phyloP scores from a whole-genome alignment of 352 stramenopile genomes.

The Pythium periplocum region DNA sequence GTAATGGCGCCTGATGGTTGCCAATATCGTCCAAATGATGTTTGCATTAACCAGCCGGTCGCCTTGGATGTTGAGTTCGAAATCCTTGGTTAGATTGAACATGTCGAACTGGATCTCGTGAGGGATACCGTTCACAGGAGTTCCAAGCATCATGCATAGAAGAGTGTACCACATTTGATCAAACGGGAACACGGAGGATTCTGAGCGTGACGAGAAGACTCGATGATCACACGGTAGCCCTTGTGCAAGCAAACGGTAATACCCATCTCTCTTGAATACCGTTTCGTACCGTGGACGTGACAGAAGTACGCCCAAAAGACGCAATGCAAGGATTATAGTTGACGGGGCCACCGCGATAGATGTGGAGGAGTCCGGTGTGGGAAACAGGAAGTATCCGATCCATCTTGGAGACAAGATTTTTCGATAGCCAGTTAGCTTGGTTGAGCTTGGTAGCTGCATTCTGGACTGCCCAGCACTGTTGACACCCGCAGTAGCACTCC shows the following conservation, averaged over 20 bases:
- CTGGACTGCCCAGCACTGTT: conserved; percentile 19
- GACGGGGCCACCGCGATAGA: conserved; percentile 29
- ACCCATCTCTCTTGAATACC: conserved; percentile 60
- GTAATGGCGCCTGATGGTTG: conserved; percentile 49
- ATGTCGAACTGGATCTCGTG: conserved; percentile 58
- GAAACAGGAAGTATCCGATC: conserved; percentile 65
- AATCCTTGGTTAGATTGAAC: conserved; percentile 63
- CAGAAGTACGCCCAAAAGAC: conserved; percentile 42
- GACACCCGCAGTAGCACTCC: neutral
- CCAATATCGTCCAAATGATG: conserved; percentile 49
- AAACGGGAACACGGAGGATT: conserved; percentile 36
- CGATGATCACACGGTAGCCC: conserved; percentile 43
- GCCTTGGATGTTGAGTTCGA: conserved; percentile 54
- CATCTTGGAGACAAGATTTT: conserved; percentile 55
- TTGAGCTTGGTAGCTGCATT: conserved; percentile 37
- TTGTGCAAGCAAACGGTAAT: conserved; percentile 58
- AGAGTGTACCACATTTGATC: conserved; percentile 68
- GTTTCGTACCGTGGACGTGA: conserved; percentile 40
- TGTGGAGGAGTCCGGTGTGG: conserved; percentile 7
- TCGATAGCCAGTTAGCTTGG: conserved; percentile 49
- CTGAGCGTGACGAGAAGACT: conserved; percentile 15
- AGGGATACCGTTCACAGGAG: conserved; percentile 53
- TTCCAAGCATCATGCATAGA: conserved; percentile 56
- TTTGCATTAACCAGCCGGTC: conserved; percentile 47
- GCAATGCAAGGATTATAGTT: conserved; percentile 47